A percentile compares a stretch with the other conserved stretches of the same genome.
Evolutionary conservation across 2,329 filamentous ascomycete species (phyloP).

Genomic region (Aspergillus bombycis): DNA sequence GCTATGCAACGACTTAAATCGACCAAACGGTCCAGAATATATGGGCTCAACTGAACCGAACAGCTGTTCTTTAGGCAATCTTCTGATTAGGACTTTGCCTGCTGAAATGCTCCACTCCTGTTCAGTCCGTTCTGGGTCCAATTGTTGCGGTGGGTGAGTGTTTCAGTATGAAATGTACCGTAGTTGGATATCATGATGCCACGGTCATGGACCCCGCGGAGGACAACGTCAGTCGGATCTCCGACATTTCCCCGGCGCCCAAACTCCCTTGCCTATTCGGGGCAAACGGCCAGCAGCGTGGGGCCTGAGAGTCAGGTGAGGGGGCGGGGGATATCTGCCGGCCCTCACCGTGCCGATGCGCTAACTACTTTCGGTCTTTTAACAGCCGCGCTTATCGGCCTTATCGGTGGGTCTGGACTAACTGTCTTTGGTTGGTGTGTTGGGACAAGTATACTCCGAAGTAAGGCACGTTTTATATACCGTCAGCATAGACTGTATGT

Average conservation of each 20-base stretch:
- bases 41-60: neutral
- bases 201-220: neutral
- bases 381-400: neutral
- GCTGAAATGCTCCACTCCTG: neutral
- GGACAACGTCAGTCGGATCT: neutral
- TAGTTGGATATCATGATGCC: neutral
- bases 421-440: neutral
- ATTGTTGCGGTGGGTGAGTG: neutral
- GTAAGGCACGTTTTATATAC: no score
- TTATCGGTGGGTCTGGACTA: neutral
- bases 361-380: neutral
- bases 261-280: neutral
- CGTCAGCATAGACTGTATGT: no score
- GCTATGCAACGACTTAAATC: neutral
- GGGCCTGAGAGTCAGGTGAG: neutral
- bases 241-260: neutral
- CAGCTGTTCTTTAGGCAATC: neutral
- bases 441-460: no score
- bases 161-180: neutral
- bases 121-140: neutral
- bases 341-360: neutral
- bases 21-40: neutral
- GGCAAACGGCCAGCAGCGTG: neutral
- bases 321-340: neutral
- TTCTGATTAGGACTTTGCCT: neutral